Evolutionary conservation across 768 basidiomycete genomes (phyloP).

Genomic region (Xerocomellus chrysenteron): DNA sequence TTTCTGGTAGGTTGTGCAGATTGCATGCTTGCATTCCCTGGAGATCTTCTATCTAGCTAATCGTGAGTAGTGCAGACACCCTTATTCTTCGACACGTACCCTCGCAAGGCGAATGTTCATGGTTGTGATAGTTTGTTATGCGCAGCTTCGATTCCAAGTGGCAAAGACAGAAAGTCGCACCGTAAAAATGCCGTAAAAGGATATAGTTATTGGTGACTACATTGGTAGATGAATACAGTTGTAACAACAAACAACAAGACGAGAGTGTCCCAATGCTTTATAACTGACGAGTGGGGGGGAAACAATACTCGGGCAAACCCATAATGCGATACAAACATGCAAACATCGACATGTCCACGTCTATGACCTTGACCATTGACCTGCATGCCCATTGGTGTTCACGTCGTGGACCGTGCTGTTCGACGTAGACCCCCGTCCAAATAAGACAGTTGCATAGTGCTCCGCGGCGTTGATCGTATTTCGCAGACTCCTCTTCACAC

Average conservation of each 20-base stretch:
- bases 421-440: slow-evolving; percentile 48
- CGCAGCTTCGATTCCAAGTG: neutral
- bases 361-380: slow-evolving; percentile 29
- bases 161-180: neutral
- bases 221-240: slow-evolving; percentile 21
- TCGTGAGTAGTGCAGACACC: slow-evolving; percentile 14
- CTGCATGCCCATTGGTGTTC: slow-evolving; percentile 20
- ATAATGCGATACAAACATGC: slow-evolving; percentile 9
- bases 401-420: slow-evolving; percentile 24
- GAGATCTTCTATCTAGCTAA: slow-evolving; percentile 75
- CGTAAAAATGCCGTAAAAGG: slow-evolving; percentile 10
- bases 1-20: slow-evolving; percentile 89
- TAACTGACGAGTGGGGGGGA: neutral
- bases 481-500: slow-evolving; percentile 62
- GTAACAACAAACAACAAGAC: slow-evolving; percentile 23
- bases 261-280: slow-evolving; percentile 13
- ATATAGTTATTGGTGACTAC: slow-evolving; percentile 16
- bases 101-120: slow-evolving; percentile 35
- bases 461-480: slow-evolving; percentile 71
- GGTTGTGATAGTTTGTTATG: neutral
- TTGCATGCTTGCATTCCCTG: slow-evolving; percentile 94
- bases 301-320: slow-evolving; percentile 6
- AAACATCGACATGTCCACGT: neutral
- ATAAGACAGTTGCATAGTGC: slow-evolving; percentile 66
- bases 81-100: slow-evolving; percentile 14